Evolutionary conservation across 352 stramenopile genomes (phyloP), one percentile per base, ranked within the genome.

Genomic region (Globisporangium apiculatum): DNA sequence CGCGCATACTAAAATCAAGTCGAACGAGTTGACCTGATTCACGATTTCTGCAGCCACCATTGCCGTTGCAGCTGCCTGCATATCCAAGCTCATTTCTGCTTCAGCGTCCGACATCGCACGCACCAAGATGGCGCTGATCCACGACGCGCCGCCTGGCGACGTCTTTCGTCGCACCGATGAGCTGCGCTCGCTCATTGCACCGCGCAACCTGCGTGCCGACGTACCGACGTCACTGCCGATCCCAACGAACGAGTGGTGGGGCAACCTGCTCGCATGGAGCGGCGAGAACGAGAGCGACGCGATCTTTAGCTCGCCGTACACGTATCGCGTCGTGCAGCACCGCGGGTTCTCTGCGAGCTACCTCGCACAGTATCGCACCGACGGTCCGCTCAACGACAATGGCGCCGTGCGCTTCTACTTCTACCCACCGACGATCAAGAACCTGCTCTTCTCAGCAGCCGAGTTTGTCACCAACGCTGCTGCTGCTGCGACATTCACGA

Each of bases 181-280:
- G 38, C 60, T 90, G 37, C 53, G 73, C 48, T 58, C 62, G 53
- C 76, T 90, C 65, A 76, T 83, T 54, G 61, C 64, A 9, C 80
- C 80, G 40, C 68, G 65, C 53, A 80, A 78, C 62, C 47, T 88
- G 46, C 57, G 63, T 15, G 55, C 58, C 8, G 52, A 66, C 43
- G 11, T 54, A 15, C 66, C 65, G 35, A 55, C 35, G 31, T n/a
- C 68, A 15, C 58, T 45, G 43, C 73, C 79, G 12, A 66, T 94
- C 52, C 81, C 84, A 11, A 94, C 84, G 12, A 94, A 94, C 61
- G 75, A 80, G 10, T 94, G 84, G 84, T 94, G 84, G 84, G 84
- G 84, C 53, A 94, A 94, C 57, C 67, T 94, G 48, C 60, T 94
- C 17, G 79, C 81, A 8, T 89, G 68, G 67, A 62, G 86, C 55